These are phyloP conservation scores for Escallonia rubra DNA, from an alignment of 129 eudicot genomes.

Conservation along the genomic window DNA sequence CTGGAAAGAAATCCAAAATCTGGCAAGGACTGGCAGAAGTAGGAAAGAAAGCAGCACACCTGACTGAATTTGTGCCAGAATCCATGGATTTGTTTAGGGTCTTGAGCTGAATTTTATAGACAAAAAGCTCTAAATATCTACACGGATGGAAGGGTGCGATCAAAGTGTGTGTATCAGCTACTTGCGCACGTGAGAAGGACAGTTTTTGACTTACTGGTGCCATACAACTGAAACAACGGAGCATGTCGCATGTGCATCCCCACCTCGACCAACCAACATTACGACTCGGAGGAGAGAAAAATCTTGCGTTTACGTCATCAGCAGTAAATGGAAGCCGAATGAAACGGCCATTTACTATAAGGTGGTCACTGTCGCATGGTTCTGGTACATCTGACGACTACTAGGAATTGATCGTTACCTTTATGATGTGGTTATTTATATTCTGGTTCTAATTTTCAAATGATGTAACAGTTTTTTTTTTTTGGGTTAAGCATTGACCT, in stretches of 20 bases:
- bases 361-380: too few relatives aligned
- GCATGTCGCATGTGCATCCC: slow-evolving; percentile 5
- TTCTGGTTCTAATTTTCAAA: too few relatives aligned
- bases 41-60: neutral
- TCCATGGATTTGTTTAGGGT: neutral
- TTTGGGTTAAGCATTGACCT: too few relatives aligned
- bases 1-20: neutral
- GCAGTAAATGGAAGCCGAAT: too few relatives aligned
- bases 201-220: slow-evolving; percentile 27
- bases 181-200: slow-evolving; percentile 8
- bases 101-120: slow-evolving; percentile 4
- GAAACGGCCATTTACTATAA: too few relatives aligned
- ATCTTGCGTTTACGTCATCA: too few relatives aligned
- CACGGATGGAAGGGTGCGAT: neutral
- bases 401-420: too few relatives aligned
- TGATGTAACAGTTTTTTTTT: too few relatives aligned
- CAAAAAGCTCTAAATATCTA: neutral
- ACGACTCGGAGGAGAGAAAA: too few relatives aligned
- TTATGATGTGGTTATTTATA: too few relatives aligned
- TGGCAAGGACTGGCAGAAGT: neutral
- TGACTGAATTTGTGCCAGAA: neutral
- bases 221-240: neutral
- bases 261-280: neutral
- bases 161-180: neutral
- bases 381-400: too few relatives aligned